A percentile compares a stretch with the other conserved stretches of the same genome.
Evolutionary conservation across 176 grass and related monocot species (phyloP).

Genomic region (Aegilops speltoides): DNA sequence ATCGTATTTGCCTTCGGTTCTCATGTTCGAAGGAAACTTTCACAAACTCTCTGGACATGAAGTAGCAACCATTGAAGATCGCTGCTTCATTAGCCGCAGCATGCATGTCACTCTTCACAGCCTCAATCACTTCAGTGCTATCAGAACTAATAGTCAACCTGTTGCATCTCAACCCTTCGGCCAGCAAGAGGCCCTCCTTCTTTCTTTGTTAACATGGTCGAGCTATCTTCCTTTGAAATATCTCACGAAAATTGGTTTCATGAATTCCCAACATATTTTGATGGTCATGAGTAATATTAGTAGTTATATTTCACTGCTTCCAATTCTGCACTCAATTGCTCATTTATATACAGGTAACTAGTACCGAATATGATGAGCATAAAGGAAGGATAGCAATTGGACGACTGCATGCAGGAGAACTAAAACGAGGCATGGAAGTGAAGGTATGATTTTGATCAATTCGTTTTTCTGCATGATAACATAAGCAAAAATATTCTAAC

Average conservation of each 20-base stretch:
- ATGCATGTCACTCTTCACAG: too few species aligned
- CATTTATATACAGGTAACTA: constrained; percentile 68
- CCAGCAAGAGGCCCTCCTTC: too few species aligned
- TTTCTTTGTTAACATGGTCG: not conserved
- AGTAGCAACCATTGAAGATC: too few species aligned
- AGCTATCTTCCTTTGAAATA: not conserved
- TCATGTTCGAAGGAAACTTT: too few species aligned
- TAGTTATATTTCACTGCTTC: not conserved
- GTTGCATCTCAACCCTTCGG: too few species aligned
- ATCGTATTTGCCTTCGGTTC: too few species aligned
- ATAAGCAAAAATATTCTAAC: not conserved
- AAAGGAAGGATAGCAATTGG: constrained; percentile 99
- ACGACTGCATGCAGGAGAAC: constrained; percentile 84
- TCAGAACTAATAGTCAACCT: too few species aligned
- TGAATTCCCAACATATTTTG: constrained; percentile 1
- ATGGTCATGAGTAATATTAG: not conserved
- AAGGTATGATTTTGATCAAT: constrained; percentile 58
- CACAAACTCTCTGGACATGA: too few species aligned
- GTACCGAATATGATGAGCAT: constrained; percentile 96
- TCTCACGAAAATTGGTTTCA: not conserved
- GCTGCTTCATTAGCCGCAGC: too few species aligned
- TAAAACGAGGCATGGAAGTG: constrained; percentile 85
- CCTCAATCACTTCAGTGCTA: too few species aligned
- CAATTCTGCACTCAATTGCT: constrained; percentile 19
- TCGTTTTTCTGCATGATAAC: constrained; percentile 13